Evolutionary conservation across 2,329 filamentous ascomycete species (phyloP).

Genomic region (Colletotrichum eremochloae): DNA sequence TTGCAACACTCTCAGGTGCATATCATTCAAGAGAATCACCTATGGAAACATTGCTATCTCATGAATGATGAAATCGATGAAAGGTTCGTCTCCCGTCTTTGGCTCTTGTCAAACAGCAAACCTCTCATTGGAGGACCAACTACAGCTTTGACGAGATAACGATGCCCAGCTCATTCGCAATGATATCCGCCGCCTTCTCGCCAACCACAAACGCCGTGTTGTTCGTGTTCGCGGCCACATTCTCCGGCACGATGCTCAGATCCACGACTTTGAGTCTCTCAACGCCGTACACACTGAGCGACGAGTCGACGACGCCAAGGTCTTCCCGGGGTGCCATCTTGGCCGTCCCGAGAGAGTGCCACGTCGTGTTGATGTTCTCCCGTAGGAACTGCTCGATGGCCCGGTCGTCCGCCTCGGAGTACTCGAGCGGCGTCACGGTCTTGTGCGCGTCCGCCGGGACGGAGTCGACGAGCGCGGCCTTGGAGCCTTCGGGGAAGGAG

Average conservation of each 20-base stretch:
- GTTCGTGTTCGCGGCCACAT: constrained; percentile 63
- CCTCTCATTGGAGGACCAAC: neutral
- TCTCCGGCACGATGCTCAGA: constrained; percentile 53
- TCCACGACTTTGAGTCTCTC: constrained; percentile 58
- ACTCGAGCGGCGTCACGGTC: constrained; percentile 57
- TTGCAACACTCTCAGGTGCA: too few species aligned
- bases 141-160: constrained; percentile 13
- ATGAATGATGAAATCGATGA: neutral
- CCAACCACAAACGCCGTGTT: constrained; percentile 63
- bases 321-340: constrained; percentile 59
- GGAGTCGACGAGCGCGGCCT: constrained; percentile 53
- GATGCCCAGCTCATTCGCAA: constrained; percentile 53
- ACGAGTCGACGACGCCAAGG: constrained; percentile 57
- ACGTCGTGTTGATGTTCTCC: constrained; percentile 57
- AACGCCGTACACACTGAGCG: constrained; percentile 59
- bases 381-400: constrained; percentile 61
- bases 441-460: constrained; percentile 60
- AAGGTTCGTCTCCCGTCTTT: neutral
- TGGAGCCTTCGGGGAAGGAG: constrained; percentile 56
- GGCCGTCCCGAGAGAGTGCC: constrained; percentile 61
- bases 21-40: neutral
- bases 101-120: neutral
- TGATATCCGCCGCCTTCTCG: constrained; percentile 60
- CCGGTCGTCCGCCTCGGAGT: constrained; percentile 63
- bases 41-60: neutral